Conservation (phyloP, 2,329 filamentous ascomycete species). For the Aspergillus melleus region DNA sequence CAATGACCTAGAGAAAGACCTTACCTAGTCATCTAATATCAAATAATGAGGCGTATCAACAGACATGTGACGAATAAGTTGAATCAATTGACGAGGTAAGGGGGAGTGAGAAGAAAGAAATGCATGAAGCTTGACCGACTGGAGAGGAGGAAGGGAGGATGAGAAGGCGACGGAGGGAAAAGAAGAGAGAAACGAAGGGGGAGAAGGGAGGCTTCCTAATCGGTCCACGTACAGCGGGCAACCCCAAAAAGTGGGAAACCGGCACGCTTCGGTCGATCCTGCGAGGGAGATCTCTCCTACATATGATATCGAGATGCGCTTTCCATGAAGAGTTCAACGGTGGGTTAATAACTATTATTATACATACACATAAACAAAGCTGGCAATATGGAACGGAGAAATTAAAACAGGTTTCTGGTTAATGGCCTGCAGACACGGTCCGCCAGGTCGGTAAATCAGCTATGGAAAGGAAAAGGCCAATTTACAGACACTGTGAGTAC, state of each 20-base stretch:
- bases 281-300: background rate
- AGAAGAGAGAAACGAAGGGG: background rate
- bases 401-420: background rate
- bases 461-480: background rate
- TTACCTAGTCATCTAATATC: background rate
- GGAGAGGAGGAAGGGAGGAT: background rate
- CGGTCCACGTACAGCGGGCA: background rate
- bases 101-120: background rate
- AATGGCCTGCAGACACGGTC: background rate
- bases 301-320: background rate
- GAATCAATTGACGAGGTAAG: background rate
- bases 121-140: background rate
- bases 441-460: background rate
- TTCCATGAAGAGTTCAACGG: background rate
- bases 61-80: background rate
- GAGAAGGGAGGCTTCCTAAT: background rate
- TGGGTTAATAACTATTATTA: too few species aligned
- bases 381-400: background rate
- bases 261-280: background rate
- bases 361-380: background rate
- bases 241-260: background rate
- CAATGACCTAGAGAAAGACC: background rate
- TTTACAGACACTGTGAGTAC: slow-evolving; percentile 35
- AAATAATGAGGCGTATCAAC: background rate
- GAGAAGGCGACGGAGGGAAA: background rate